These are phyloP conservation scores for Rachicladosporium sp. DNA, from an alignment of 2,329 filamentous ascomycete species.

Conservation along the genomic window DNA sequence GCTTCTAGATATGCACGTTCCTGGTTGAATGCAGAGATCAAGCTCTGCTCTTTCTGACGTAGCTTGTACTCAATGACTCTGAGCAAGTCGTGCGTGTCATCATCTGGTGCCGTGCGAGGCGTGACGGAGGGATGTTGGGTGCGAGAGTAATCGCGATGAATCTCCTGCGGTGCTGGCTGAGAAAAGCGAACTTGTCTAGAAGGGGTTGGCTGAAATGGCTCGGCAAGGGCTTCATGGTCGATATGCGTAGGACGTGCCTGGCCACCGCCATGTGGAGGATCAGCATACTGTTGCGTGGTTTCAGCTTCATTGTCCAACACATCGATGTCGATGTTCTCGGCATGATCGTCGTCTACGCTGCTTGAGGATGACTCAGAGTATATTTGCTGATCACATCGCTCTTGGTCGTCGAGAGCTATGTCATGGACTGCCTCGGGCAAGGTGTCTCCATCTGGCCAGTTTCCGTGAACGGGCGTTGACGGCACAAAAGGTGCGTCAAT, in stretches of 20 bases:
- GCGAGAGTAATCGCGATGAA: background rate
- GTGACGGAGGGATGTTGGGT: background rate
- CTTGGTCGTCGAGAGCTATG: too few species aligned
- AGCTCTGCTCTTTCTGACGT: constrained; percentile 2
- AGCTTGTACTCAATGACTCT: constrained; percentile 5
- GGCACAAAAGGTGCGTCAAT: too few species aligned
- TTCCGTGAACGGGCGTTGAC: too few species aligned
- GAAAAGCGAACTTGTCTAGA: background rate
- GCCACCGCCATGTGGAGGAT: background rate
- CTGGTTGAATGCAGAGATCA: background rate
- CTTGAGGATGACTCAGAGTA: too few species aligned
- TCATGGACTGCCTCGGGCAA: too few species aligned
- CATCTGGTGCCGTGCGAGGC: background rate
- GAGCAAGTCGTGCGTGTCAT: constrained; percentile 2
- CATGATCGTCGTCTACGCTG: too few species aligned
- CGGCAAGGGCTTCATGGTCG: background rate
- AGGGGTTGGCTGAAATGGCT: background rate
- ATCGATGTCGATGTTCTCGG: too few species aligned
- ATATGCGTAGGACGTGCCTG: background rate
- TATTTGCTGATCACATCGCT: too few species aligned
- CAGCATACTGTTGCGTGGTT: background rate
- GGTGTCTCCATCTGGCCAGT: too few species aligned
- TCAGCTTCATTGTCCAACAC: too few species aligned
- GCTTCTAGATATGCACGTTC: constrained; percentile 1
- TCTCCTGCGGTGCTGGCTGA: background rate